These are phyloP conservation scores for Canariomyces notabilis DNA, from an alignment of 2,329 filamentous ascomycete genomes.

Conservation along the genomic window DNA sequence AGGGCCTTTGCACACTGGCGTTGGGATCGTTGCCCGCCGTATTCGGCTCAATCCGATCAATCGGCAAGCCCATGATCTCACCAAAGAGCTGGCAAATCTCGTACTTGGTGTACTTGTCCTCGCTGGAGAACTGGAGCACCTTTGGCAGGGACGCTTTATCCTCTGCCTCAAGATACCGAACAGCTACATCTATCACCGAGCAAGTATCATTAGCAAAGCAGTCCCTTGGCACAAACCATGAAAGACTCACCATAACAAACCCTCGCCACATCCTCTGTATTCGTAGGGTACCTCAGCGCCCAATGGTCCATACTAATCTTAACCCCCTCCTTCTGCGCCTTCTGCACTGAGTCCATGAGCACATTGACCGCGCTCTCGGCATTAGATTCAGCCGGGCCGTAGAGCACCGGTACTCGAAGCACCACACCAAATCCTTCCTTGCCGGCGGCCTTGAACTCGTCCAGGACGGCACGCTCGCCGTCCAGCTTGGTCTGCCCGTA, in stretches of 20 bases:
- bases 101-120: constrained; percentile 84
- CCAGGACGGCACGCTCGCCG: constrained; percentile 60
- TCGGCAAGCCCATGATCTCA: constrained; percentile 70
- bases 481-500: constrained; percentile 62
- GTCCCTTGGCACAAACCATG: not conserved
- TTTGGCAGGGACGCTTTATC: constrained; percentile 54
- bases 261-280: constrained; percentile 79
- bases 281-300: constrained; percentile 78
- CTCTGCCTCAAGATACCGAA: constrained; percentile 55
- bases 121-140: constrained; percentile 79
- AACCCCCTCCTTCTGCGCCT: constrained; percentile 58
- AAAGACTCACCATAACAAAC: constrained; percentile 59
- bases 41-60: constrained; percentile 63
- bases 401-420: constrained; percentile 77
- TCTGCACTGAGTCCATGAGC: constrained; percentile 71
- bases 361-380: constrained; percentile 79
- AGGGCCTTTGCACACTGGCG: constrained; percentile 70
- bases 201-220: constrained; percentile 10
- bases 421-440: constrained; percentile 58
- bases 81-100: constrained; percentile 76
- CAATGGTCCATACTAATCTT: constrained; percentile 80
- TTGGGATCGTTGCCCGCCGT: constrained; percentile 67
- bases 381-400: constrained; percentile 66
- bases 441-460: constrained; percentile 46
- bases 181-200: constrained; percentile 55